Evolutionary conservation across 2,329 filamentous ascomycete species (phyloP).

Genomic region (Aspergillus sp.): DNA sequence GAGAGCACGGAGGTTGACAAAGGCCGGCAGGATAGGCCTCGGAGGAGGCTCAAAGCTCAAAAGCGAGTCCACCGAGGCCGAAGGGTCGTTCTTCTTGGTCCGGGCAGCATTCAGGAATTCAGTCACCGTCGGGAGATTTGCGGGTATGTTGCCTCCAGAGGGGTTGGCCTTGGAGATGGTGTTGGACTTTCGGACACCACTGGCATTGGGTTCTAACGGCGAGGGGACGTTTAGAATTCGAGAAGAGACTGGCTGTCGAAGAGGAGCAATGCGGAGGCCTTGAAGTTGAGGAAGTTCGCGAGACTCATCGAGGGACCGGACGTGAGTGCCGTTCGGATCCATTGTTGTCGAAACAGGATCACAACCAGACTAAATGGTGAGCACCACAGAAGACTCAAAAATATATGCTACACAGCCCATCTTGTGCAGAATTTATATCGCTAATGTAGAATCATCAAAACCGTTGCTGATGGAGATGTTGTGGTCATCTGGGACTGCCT

Average conservation of each 20-base stretch:
- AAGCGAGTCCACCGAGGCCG: conserved; percentile 19
- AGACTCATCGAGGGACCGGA: conserved; percentile 37
- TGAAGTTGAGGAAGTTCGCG: conserved; percentile 39
- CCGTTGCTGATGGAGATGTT: too few species aligned
- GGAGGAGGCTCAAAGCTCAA: conserved; percentile 33
- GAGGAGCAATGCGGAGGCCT: conserved; percentile 42
- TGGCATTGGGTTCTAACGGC: conserved; percentile 42
- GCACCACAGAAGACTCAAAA: conserved; percentile 1
- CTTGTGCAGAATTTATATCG: background rate
- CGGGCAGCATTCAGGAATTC: conserved; percentile 33
- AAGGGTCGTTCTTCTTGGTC: conserved; percentile 29
- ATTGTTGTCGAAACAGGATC: conserved; percentile 17
- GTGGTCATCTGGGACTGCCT: too few species aligned
- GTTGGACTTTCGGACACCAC: conserved; percentile 25
- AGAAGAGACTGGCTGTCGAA: conserved; percentile 42
- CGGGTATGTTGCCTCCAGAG: conserved; percentile 25
- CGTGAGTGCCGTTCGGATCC: conserved; percentile 21
- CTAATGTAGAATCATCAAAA: too few species aligned
- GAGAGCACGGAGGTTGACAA: conserved; percentile 44
- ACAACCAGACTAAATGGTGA: conserved; percentile 6
- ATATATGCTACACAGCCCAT: background rate
- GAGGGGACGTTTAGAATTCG: conserved; percentile 37
- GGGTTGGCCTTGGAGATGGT: conserved; percentile 21
- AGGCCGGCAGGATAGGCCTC: conserved; percentile 40
- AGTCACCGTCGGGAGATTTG: conserved; percentile 30